Conservation (phyloP, 1,139 yeast genomes). For the Taphrina communis region DNA sequence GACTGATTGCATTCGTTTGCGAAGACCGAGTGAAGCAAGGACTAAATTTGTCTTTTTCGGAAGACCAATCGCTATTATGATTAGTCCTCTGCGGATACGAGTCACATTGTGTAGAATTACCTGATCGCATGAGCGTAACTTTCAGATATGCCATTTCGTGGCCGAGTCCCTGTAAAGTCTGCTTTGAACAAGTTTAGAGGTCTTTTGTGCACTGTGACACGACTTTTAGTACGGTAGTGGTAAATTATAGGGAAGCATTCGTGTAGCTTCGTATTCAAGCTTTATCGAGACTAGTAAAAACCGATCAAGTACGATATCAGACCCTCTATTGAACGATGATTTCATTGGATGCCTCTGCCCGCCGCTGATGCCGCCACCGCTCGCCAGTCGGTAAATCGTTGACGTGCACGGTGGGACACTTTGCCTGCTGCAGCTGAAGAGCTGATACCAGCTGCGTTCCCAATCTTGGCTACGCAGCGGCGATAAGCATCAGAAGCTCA, state of each 20-base stretch:
- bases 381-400: constrained; percentile 1
- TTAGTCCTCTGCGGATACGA: constrained; percentile 55
- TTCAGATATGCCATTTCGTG: constrained; percentile 30
- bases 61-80: constrained; percentile 82
- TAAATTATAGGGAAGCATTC: not conserved
- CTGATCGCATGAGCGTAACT: constrained; percentile 36
- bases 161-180: no score
- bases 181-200: no score
- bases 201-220: no score
- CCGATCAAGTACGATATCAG: not conserved
- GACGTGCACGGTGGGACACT: not conserved
- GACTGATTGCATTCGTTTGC: constrained; percentile 71
- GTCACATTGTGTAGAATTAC: not conserved
- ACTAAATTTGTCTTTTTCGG: constrained; percentile 69
- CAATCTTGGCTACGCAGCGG: no score
- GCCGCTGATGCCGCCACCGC: not conserved
- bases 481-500: no score
- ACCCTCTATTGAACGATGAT: not conserved
- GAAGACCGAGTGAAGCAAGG: constrained; percentile 74
- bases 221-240: no score
- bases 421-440: no score
- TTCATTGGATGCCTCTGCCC: constrained; percentile 1
- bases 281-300: not conserved
- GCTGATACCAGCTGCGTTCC: no score
- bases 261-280: not conserved